phyloP scores from a whole-genome alignment of 2,329 filamentous ascomycete genomes.

The Diaporthe vaccinii region DNA sequence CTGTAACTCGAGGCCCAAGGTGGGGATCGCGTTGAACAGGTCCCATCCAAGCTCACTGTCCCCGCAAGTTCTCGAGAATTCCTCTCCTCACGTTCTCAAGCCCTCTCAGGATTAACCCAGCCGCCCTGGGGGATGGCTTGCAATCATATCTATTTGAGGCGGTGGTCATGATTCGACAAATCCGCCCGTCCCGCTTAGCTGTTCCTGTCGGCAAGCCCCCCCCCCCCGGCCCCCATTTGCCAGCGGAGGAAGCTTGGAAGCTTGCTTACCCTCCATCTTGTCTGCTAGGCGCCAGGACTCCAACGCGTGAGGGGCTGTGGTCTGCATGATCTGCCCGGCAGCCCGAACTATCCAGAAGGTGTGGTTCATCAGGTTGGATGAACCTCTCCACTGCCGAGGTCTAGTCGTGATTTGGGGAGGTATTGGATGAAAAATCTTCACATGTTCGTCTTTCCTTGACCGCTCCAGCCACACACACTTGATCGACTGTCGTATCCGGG shows the following conservation, averaged over 20 bases:
- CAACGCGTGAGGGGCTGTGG: constrained; percentile 6
- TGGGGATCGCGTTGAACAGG: not conserved
- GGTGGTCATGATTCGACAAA: constrained; percentile 5
- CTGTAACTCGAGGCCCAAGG: not conserved
- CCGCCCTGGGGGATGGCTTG: not conserved
- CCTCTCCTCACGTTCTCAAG: constrained; percentile 8
- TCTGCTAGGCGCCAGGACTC: constrained; percentile 8
- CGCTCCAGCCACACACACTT: constrained; percentile 1
- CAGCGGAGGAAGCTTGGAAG: not conserved
- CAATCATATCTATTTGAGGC: not conserved
- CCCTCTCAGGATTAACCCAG: not conserved
- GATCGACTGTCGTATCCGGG: constrained; percentile 6
- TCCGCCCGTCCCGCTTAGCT: not conserved
- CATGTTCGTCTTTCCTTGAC: not conserved
- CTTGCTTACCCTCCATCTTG: constrained; percentile 19
- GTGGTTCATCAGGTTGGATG: constrained; percentile 12
- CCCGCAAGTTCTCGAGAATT: not conserved
- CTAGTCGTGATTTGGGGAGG: not conserved
- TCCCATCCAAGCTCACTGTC: not conserved
- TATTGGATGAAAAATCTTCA: constrained; percentile 11
- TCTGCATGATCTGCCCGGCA: constrained; percentile 3
- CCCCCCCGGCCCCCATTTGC: constrained; percentile 5
- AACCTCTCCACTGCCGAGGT: constrained; percentile 25
- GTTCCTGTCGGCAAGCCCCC: constrained; percentile 10
- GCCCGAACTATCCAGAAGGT: constrained; percentile 4